Percentiles rank a stretch among this genome's conserved stretches.
phyloP scores from a whole-genome alignment of 768 basidiomycete species.

The Piloderma croceum region DNA sequence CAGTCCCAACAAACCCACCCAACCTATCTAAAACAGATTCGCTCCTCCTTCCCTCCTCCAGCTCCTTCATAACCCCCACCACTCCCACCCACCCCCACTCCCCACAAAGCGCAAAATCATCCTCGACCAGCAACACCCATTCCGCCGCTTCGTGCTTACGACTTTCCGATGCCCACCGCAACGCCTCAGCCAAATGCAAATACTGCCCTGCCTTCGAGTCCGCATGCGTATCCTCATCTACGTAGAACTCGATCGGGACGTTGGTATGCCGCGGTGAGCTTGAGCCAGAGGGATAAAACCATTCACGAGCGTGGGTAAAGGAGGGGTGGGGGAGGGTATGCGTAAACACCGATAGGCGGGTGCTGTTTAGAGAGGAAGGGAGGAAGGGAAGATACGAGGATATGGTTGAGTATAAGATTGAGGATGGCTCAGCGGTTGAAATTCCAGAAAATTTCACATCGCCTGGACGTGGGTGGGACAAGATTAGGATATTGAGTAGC shows the following conservation, averaged over 20 bases:
- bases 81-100: constrained; percentile 23
- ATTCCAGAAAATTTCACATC: too few relatives aligned
- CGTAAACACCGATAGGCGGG: constrained; percentile 24
- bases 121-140: constrained; percentile 28
- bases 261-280: too few relatives aligned
- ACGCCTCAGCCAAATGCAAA: constrained; percentile 25
- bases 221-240: too few relatives aligned
- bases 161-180: constrained; percentile 17
- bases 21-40: constrained; percentile 11
- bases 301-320: constrained; percentile 16
- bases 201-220: constrained; percentile 10
- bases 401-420: constrained; percentile 22
- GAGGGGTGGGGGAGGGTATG: constrained; percentile 20
- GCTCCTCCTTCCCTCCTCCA: constrained; percentile 3
- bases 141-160: constrained; percentile 8
- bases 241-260: too few relatives aligned
- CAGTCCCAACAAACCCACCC: constrained; percentile 26
- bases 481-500: constrained; percentile 19
- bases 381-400: constrained; percentile 23
- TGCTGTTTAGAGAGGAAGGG: constrained; percentile 6
- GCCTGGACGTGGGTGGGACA: constrained; percentile 22
- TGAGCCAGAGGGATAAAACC: constrained; percentile 11
- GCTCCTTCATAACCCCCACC: constrained; percentile 13
- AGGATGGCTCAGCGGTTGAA: too few relatives aligned
- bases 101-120: constrained; percentile 25